Evolutionary conservation across 2,329 filamentous ascomycete genomes (phyloP).

Genomic region (Cladosporium sp.): DNA sequence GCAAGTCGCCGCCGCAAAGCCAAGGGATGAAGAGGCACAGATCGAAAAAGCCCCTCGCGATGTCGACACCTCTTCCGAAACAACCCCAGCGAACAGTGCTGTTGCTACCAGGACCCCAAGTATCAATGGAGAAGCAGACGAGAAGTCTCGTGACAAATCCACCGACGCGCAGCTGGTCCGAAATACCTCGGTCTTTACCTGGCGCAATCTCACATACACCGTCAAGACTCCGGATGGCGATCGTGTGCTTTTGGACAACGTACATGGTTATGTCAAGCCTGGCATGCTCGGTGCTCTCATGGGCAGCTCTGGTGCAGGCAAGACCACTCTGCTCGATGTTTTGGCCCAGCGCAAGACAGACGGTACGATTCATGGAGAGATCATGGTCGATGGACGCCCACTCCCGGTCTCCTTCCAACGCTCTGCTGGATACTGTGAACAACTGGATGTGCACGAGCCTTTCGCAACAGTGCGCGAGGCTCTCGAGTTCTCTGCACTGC

Average conservation of each 20-base stretch:
- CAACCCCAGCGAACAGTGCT: constrained; percentile 3
- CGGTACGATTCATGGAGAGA: constrained; percentile 42
- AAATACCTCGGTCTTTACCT: constrained; percentile 55
- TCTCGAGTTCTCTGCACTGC: constrained; percentile 60
- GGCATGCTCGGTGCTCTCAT: constrained; percentile 75
- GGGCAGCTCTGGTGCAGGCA: constrained; percentile 64
- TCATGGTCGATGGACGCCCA: constrained; percentile 42
- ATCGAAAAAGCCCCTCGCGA: constrained; percentile 11
- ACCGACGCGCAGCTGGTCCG: constrained; percentile 13
- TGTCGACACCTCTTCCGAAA: constrained; percentile 5
- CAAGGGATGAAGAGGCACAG: constrained; percentile 52
- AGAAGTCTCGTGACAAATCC: background rate
- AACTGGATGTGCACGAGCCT: constrained; percentile 64
- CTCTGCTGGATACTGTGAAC: constrained; percentile 54
- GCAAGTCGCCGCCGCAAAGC: constrained; percentile 19
- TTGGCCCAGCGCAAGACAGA: constrained; percentile 43
- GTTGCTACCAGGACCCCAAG: constrained; percentile 8
- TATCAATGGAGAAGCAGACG: constrained; percentile 1
- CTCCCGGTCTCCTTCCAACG: constrained; percentile 46
- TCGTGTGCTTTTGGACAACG: constrained; percentile 52
- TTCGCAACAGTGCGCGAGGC: constrained; percentile 65
- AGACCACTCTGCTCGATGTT: constrained; percentile 37
- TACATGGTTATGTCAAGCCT: constrained; percentile 70
- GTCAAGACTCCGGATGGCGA: constrained; percentile 50
- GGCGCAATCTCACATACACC: constrained; percentile 79